phyloP scores from a whole-genome alignment of 2,329 filamentous ascomycete species.

The Curvularia verruculosa region DNA sequence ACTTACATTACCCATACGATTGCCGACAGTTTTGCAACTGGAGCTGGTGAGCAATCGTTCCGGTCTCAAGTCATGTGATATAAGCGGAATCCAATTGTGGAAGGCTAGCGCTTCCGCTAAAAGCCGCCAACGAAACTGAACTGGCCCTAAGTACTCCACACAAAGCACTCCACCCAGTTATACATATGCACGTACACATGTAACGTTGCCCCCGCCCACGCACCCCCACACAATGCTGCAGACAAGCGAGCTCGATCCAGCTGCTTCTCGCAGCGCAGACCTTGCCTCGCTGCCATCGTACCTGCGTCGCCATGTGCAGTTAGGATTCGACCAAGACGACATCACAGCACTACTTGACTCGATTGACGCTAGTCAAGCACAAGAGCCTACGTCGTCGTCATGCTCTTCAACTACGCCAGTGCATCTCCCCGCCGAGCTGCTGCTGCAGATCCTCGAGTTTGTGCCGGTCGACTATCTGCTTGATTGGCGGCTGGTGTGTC shows the following conservation, averaged over 20 bases:
- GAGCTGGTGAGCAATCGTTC: too few relatives aligned
- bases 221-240: slow-evolving; percentile 14
- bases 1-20: too few relatives aligned
- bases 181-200: too few relatives aligned
- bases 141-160: background rate
- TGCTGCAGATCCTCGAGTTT: slow-evolving; percentile 35
- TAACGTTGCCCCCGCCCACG: background rate
- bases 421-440: slow-evolving; percentile 41
- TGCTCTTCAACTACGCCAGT: slow-evolving; percentile 5
- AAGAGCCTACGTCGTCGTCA: background rate
- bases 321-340: slow-evolving; percentile 38
- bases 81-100: too few relatives aligned
- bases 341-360: slow-evolving; percentile 34
- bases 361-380: slow-evolving; percentile 38
- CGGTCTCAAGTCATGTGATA: too few relatives aligned
- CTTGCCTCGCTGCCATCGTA: slow-evolving; percentile 27
- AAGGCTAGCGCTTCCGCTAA: too few relatives aligned
- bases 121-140: too few relatives aligned
- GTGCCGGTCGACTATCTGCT: slow-evolving; percentile 37
- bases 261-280: background rate
- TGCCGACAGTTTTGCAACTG: too few relatives aligned
- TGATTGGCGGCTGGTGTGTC: slow-evolving; percentile 39
- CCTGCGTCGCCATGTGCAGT: slow-evolving; percentile 26
- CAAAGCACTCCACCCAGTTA: background rate
- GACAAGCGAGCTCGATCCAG: background rate